These are phyloP conservation scores for Penicillium alfredii DNA, from an alignment of 495 filamentous ascomycete genomes.

Conservation along the genomic window DNA sequence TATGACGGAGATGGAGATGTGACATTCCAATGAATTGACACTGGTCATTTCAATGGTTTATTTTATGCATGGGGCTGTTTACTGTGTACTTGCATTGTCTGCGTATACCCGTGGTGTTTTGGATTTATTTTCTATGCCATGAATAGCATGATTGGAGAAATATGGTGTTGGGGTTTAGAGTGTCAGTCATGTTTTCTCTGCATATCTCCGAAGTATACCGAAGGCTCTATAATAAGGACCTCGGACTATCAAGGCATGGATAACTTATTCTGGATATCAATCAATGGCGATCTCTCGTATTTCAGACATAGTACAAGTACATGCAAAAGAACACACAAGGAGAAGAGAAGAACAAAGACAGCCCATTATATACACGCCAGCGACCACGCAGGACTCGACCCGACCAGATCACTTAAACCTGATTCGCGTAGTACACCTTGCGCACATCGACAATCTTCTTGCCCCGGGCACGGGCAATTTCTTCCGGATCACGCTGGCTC, in stretches of 20 bases:
- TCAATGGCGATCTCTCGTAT: slow-evolving; percentile 10
- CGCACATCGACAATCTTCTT: slow-evolving; percentile 93
- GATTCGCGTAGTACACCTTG: slow-evolving; percentile 94
- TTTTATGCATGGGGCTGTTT: slow-evolving; percentile 2
- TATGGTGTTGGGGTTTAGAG: no score
- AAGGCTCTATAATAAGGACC: no score
- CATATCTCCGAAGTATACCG: no score
- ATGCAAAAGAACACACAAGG: slow-evolving; percentile 25
- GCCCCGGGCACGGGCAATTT: slow-evolving; percentile 77
- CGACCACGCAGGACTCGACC: slow-evolving; percentile 15
- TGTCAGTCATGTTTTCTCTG: no score
- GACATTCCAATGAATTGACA: slow-evolving; percentile 28
- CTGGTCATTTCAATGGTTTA: slow-evolving; percentile 3
- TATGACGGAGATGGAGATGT: slow-evolving; percentile 28
- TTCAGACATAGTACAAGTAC: slow-evolving; percentile 23
- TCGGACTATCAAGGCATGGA: slow-evolving; percentile 6
- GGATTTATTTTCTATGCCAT: slow-evolving; percentile 6
- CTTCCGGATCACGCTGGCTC: slow-evolving; percentile 79
- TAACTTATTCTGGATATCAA: slow-evolving; percentile 14
- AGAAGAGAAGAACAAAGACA: slow-evolving; percentile 21
- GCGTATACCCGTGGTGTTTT: slow-evolving; percentile 6
- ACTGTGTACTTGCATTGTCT: no score
- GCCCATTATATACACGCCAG: slow-evolving; percentile 40
- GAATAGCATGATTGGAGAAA: slow-evolving; percentile 2
- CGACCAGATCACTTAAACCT: slow-evolving; percentile 43